A percentile compares a stretch with the other conserved stretches of the same genome.
Conservation (phyloP, 352 stramenopile species). For the Phytophthora sojae region DNA sequence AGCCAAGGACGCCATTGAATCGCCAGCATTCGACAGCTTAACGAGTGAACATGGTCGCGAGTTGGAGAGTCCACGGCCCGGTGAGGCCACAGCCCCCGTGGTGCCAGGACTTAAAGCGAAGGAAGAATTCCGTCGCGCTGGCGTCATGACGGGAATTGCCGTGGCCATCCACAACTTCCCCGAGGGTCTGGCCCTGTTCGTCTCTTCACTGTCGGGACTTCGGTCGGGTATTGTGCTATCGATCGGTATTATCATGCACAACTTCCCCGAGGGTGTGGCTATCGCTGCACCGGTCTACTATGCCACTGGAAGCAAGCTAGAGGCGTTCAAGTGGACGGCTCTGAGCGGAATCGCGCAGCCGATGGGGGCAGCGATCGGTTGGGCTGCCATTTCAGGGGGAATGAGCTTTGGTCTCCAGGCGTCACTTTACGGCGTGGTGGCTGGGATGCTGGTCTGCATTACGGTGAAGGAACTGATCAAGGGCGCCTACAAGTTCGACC, state of each 20-base stretch:
- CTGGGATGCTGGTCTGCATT: constrained; percentile 95
- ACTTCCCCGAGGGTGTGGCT: constrained; percentile 97
- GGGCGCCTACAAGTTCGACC: constrained; percentile 91
- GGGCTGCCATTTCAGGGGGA: constrained; percentile 53
- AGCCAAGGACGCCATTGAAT: constrained; percentile 4
- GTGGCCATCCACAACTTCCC: constrained; percentile 98
- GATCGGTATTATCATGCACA: constrained; percentile 97
- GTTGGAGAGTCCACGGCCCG: background rate
- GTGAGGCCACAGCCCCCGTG: background rate
- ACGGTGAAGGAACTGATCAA: constrained; percentile 92
- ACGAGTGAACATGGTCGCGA: background rate
- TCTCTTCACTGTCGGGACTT: constrained; percentile 92
- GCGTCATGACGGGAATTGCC: constrained; percentile 93
- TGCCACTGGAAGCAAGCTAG: constrained; percentile 91
- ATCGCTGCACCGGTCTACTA: constrained; percentile 97
- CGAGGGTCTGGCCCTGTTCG: constrained; percentile 96
- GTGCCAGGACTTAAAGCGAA: constrained; percentile 36
- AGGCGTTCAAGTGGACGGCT: constrained; percentile 93
- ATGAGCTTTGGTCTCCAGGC: constrained; percentile 80
- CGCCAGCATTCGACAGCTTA: constrained; percentile 5
- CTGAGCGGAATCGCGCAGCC: constrained; percentile 94
- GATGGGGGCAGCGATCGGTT: constrained; percentile 89
- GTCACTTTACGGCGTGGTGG: constrained; percentile 92
- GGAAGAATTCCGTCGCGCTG: constrained; percentile 78
- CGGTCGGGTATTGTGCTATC: constrained; percentile 91